Conservation (phyloP, 2,329 filamentous ascomycete genomes). For the Dothistroma septosporum region DNA sequence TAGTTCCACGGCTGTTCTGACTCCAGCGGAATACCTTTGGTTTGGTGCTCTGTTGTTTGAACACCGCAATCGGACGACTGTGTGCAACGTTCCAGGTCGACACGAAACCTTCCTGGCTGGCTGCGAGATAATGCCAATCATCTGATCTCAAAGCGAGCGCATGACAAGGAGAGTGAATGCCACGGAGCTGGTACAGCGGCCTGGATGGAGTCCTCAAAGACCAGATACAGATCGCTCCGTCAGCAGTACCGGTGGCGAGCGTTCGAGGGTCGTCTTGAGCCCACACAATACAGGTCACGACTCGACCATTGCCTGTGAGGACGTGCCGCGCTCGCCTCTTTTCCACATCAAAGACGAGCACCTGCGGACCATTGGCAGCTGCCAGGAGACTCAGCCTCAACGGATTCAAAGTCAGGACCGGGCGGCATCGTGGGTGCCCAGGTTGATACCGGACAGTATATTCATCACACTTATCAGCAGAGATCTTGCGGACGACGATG, state of each 20-base stretch:
- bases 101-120: slow-evolving; percentile 12
- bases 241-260: slow-evolving; percentile 21
- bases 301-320: slow-evolving; percentile 23
- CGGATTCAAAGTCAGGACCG: slow-evolving; percentile 21
- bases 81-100: slow-evolving; percentile 13
- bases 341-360: slow-evolving; percentile 22
- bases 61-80: slow-evolving; percentile 13
- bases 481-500: slow-evolving; percentile 14
- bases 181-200: slow-evolving; percentile 19
- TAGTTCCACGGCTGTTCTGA: not conserved
- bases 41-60: slow-evolving; percentile 4
- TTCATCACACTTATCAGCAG: slow-evolving; percentile 1
- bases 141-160: slow-evolving; percentile 15
- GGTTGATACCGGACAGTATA: slow-evolving; percentile 8
- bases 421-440: slow-evolving; percentile 11
- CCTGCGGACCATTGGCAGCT: slow-evolving; percentile 21
- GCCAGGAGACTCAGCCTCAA: slow-evolving; percentile 20
- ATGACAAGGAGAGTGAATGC: slow-evolving; percentile 17
- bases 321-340: slow-evolving; percentile 9
- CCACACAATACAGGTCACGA: slow-evolving; percentile 20
- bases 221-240: slow-evolving; percentile 25
- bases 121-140: slow-evolving; percentile 13
- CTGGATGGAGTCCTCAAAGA: slow-evolving; percentile 17
- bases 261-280: slow-evolving; percentile 12
- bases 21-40: slow-evolving; percentile 17